Percentiles rank a stretch among this genome's conserved stretches.
These are phyloP conservation scores for Kodamaea sp. DNA, from an alignment of 1,139 yeast species.

Conservation along the genomic window DNA sequence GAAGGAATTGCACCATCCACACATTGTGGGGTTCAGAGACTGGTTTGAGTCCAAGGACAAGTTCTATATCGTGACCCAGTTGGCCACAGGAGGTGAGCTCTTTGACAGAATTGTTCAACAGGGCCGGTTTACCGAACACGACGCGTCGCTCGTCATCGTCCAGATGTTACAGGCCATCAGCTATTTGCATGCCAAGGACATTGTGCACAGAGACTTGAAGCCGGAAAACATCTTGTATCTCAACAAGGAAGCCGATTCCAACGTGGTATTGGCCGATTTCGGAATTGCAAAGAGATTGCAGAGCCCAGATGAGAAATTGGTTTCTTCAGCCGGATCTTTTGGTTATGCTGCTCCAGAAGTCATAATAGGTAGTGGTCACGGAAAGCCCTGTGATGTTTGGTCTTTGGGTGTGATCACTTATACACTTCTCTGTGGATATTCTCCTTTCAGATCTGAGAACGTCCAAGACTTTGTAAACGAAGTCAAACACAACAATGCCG, in stretches of 20 bases:
- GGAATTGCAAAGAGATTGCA: conserved; percentile 82
- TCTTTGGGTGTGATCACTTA: conserved; percentile 89
- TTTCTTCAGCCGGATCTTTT: conserved; percentile 83
- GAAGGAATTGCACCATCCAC: conserved; percentile 68
- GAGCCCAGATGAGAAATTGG: conserved; percentile 62
- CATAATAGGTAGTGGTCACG: conserved; percentile 73
- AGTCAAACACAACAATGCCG: conserved; percentile 66
- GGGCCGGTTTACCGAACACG: conserved; percentile 82
- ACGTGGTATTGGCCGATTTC: conserved; percentile 84
- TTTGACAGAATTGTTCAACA: conserved; percentile 77
- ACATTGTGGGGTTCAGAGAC: conserved; percentile 79
- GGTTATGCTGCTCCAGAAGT: conserved; percentile 97
- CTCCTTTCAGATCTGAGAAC: conserved; percentile 86
- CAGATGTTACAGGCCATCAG: conserved; percentile 74
- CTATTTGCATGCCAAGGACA: conserved; percentile 70
- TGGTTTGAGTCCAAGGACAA: conserved; percentile 87
- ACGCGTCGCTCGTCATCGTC: conserved; percentile 68
- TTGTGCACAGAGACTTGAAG: conserved; percentile 88
- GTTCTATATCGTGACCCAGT: conserved; percentile 71
- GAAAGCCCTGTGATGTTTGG: conserved; percentile 90
- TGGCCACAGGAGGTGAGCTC: conserved; percentile 91
- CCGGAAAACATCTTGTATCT: conserved; percentile 84
- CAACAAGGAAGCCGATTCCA: conserved; percentile 53
- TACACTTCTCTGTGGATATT: conserved; percentile 87
- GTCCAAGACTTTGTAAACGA: conserved; percentile 80